Evolutionary conservation across 2,329 filamentous ascomycete genomes (phyloP).

Genomic region (Talaromyces sp.): DNA sequence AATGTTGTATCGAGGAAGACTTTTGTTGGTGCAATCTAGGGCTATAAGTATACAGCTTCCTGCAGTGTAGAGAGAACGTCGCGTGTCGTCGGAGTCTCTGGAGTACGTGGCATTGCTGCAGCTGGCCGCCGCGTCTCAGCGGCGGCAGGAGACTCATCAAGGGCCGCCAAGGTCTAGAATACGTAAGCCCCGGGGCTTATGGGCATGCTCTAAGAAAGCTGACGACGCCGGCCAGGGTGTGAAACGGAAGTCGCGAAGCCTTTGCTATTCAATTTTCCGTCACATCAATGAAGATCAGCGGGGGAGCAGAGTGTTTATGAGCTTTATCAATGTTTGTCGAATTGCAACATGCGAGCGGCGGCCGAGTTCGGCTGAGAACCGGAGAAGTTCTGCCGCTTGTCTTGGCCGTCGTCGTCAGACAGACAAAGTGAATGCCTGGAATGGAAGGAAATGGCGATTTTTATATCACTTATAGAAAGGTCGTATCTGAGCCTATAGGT

Average conservation of each 20-base stretch:
- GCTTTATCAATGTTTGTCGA: neutral
- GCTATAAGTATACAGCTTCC: neutral
- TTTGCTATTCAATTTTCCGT: neutral
- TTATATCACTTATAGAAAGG: too few species aligned
- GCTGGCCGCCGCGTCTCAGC: slow-evolving; percentile 16
- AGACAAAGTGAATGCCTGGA: neutral
- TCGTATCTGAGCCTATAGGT: too few species aligned
- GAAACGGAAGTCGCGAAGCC: neutral
- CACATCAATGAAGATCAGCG: neutral
- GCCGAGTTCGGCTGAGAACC: slow-evolving; percentile 14
- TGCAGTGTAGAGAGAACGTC: neutral
- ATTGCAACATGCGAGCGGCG: slow-evolving; percentile 1
- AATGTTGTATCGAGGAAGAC: neutral
- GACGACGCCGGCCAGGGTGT: neutral
- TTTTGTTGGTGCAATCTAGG: neutral
- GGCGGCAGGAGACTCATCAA: slow-evolving; percentile 19
- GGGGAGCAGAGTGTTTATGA: neutral
- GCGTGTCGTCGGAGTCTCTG: slow-evolving; percentile 4
- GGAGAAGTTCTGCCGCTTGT: neutral
- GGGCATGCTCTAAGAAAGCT: neutral
- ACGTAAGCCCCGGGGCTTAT: neutral
- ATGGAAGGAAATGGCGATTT: neutral
- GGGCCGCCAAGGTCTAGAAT: slow-evolving; percentile 8
- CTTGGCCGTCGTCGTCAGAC: neutral
- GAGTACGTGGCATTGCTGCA: slow-evolving; percentile 13